A percentile compares a stretch with the other conserved stretches of the same genome.
Conservation (phyloP, 202 grass and related monocot species). For the Brachypodium distachyon region DNA sequence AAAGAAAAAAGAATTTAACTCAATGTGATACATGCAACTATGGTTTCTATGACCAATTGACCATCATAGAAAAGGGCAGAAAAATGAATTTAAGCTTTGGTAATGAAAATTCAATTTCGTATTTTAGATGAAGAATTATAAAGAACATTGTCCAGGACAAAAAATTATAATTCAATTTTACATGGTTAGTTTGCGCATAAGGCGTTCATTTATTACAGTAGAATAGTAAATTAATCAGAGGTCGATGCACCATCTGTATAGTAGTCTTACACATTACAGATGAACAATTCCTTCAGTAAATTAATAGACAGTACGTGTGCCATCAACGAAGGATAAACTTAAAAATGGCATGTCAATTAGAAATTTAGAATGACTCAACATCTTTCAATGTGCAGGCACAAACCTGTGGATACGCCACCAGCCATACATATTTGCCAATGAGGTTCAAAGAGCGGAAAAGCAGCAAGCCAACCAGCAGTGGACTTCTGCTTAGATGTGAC, state of each 20-base stretch:
- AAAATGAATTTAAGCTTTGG: neutral
- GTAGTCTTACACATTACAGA: neutral
- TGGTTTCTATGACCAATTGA: neutral
- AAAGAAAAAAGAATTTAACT: neutral
- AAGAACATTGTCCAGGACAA: too few species aligned
- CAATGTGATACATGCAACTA: neutral
- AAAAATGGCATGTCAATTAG: neutral
- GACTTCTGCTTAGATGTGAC: slow-evolving; percentile 71
- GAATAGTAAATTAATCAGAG: neutral
- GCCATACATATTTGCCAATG: slow-evolving; percentile 99
- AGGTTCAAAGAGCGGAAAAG: slow-evolving; percentile 96
- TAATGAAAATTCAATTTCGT: neutral
- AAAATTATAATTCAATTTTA: neutral
- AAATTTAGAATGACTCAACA: slow-evolving; percentile 23
- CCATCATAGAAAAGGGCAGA: neutral
- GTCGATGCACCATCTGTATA: neutral
- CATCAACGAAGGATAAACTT: neutral
- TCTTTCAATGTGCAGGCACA: slow-evolving; percentile 5
- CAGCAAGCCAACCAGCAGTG: slow-evolving; percentile 85
- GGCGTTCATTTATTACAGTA: neutral
- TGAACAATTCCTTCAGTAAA: neutral
- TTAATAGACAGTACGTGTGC: neutral
- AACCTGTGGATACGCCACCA: slow-evolving; percentile 84
- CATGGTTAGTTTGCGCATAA: slow-evolving; percentile 7
- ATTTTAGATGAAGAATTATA: neutral